Evolutionary conservation across 345 rosid genomes (phyloP).

Genomic region (Citrus unshiu): DNA sequence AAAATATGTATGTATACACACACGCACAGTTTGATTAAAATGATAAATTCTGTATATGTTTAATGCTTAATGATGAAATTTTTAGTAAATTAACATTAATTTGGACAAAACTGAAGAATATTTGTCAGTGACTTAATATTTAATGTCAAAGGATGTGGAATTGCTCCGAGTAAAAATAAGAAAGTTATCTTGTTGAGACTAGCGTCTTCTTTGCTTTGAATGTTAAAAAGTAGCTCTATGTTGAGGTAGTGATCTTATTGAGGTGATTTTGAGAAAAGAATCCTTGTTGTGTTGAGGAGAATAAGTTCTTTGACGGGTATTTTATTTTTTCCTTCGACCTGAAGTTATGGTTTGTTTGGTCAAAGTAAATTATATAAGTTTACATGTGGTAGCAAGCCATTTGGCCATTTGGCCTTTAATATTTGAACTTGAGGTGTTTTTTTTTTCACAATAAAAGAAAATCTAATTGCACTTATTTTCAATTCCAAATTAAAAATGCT

Average conservation of each 20-base stretch:
- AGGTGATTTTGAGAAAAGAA: neutral
- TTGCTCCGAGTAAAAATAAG: neutral
- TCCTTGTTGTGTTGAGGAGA: neutral
- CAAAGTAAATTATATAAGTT: neutral
- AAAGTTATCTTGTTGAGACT: neutral
- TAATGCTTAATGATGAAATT: neutral
- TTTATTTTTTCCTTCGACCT: neutral
- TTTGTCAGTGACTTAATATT: no score
- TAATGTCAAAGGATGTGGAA: neutral
- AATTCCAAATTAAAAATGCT: neutral
- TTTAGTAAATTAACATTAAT: no score
- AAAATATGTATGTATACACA: no score
- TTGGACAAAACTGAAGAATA: no score
- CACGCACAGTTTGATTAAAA: neutral
- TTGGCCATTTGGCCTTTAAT: neutral
- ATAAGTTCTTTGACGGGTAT: no score
- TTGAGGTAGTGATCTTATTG: neutral
- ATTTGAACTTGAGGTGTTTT: neutral
- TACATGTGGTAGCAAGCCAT: neutral
- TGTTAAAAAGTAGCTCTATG: no score
- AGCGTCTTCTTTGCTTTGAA: no score
- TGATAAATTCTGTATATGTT: neutral
- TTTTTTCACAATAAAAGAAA: neutral
- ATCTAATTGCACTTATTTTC: neutral
- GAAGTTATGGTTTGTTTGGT: neutral